phyloP scores from a whole-genome alignment of 2,329 filamentous ascomycete species.

The Rhexocercosporidium sp. region DNA sequence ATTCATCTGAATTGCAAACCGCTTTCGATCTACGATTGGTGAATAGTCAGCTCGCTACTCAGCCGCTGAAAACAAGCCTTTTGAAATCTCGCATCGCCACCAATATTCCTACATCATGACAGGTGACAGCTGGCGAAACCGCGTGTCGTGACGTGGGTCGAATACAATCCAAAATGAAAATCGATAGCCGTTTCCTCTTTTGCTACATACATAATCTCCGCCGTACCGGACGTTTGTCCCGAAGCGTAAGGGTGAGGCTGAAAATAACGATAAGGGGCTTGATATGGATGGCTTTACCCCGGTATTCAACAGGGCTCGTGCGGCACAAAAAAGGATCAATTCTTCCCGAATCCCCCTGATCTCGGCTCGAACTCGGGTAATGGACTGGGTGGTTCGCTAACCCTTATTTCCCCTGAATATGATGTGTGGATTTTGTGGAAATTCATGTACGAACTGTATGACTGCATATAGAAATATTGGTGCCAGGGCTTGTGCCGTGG shows the following conservation, averaged over 20 bases:
- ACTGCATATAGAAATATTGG: conserved; percentile 3
- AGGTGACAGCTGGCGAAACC: neutral
- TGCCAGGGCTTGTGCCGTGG: neutral
- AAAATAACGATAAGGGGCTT: conserved; percentile 6
- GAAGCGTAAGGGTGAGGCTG: conserved; percentile 1
- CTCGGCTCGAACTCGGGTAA: neutral
- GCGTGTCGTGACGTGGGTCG: neutral
- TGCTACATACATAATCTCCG: neutral
- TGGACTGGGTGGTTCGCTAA: conserved; percentile 4
- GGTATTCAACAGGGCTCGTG: conserved; percentile 5
- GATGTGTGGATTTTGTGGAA: neutral
- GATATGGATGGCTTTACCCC: neutral
- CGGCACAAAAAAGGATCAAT: neutral
- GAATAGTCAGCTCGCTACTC: neutral
- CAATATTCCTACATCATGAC: neutral
- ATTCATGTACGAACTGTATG: neutral
- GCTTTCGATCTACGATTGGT: neutral
- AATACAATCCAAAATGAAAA: neutral
- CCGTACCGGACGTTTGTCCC: neutral
- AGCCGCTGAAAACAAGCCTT: neutral
- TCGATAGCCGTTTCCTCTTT: neutral
- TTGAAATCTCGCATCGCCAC: neutral
- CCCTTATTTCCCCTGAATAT: neutral
- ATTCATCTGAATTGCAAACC: neutral
- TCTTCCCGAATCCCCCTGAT: conserved; percentile 1